These are phyloP conservation scores for Diaporthe sp. DNA, from an alignment of 2,329 filamentous ascomycete genomes.

Conservation along the genomic window DNA sequence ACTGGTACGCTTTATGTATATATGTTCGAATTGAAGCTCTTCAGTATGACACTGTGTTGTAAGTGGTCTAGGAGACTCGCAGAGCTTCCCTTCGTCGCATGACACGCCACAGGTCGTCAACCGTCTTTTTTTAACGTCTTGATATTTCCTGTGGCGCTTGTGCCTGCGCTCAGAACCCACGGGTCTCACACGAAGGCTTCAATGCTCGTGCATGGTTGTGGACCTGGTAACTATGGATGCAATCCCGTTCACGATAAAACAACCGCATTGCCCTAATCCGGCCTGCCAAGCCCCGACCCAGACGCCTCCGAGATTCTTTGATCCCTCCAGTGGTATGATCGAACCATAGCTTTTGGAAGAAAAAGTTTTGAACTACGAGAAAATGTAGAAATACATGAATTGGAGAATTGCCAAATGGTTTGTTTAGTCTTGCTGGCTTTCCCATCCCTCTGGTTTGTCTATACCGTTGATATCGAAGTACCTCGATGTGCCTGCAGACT, in stretches of 20 bases:
- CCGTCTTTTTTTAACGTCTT: not conserved
- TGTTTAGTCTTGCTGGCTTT: conserved; percentile 73
- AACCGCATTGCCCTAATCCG: conserved; percentile 32
- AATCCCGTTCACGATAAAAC: conserved; percentile 30
- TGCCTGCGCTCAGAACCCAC: not conserved
- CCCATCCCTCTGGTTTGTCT: conserved; percentile 87
- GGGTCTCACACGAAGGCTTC: not conserved
- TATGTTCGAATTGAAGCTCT: not conserved
- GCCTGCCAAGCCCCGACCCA: conserved; percentile 28
- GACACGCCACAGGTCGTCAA: not conserved
- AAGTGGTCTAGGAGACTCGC: too few species aligned
- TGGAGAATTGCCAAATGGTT: conserved; percentile 42
- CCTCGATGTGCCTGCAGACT: conserved; percentile 78
- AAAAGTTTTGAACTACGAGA: conserved; percentile 6
- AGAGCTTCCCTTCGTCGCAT: not conserved
- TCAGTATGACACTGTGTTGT: not conserved
- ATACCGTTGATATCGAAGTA: conserved; percentile 88
- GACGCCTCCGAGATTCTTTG: conserved; percentile 39
- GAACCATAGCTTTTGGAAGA: not conserved
- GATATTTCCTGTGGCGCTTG: not conserved
- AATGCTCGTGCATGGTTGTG: not conserved
- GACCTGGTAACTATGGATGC: conserved; percentile 7
- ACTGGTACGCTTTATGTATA: not conserved
- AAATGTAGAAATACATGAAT: conserved; percentile 27
- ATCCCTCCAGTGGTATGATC: conserved; percentile 30